A percentile compares a stretch with the other conserved stretches of the same genome.
Evolutionary conservation across 441 rosid genomes (phyloP).

Genomic region (Croton setiger): DNA sequence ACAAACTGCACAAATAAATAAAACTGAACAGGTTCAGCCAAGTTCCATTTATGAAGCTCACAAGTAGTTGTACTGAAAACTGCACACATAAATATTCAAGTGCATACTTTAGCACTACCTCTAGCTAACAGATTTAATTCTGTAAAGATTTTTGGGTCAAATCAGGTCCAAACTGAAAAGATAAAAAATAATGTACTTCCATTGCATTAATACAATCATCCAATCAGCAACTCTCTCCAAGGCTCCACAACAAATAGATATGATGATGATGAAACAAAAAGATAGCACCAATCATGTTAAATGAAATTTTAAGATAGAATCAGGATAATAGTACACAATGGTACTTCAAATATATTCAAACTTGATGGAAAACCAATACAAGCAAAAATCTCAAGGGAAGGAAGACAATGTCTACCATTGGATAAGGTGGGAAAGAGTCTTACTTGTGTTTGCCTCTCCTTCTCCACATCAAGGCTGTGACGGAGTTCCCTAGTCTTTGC

Average conservation of each 20-base stretch:
- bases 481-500: slow-evolving; percentile 77
- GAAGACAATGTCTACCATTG: not conserved
- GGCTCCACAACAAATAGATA: not conserved
- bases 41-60: not conserved
- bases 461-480: slow-evolving; percentile 77
- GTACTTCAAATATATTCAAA: not conserved
- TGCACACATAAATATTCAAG: not conserved
- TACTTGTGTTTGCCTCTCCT: slow-evolving; percentile 82
- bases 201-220: not conserved
- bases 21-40: too few relatives aligned
- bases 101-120: not conserved
- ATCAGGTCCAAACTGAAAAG: not conserved
- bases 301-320: not conserved
- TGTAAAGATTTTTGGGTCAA: not conserved
- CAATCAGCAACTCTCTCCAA: not conserved
- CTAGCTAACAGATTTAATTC: not conserved
- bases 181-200: not conserved
- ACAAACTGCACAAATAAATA: too few relatives aligned
- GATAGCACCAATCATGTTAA: not conserved
- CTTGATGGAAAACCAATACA: not conserved
- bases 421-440: slow-evolving; percentile 14
- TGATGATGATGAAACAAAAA: not conserved
- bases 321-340: not conserved
- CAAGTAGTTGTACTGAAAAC: not conserved
- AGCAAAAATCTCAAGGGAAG: not conserved